Evolutionary conservation across 305 asterid species (phyloP).

Genomic region (Solanum hybrid): DNA sequence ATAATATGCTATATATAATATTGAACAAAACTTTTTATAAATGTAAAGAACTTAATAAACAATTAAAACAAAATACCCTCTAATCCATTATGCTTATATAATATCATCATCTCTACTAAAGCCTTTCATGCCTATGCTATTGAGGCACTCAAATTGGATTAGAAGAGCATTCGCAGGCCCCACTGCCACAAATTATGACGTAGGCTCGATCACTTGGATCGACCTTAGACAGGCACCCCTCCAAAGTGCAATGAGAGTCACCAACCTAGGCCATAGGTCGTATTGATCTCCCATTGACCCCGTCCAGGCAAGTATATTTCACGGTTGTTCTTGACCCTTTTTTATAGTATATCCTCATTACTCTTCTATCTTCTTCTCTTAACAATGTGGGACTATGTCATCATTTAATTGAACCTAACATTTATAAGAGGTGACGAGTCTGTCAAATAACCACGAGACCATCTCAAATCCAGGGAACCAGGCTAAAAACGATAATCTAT

Average conservation of each 20-base stretch:
- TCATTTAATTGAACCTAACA: no score
- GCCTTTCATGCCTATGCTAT: not conserved
- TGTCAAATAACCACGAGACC: no score
- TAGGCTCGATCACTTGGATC: conserved; percentile 15
- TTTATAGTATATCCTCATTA: no score
- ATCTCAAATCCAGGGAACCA: no score
- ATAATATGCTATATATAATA: not conserved
- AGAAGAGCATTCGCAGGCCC: conserved; percentile 11
- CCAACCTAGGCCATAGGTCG: conserved; percentile 21
- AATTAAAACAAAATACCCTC: not conserved
- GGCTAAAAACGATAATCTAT: no score
- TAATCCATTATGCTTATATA: not conserved
- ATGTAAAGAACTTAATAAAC: not conserved
- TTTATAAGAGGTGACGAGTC: no score
- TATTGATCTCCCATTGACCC: conserved; percentile 20
- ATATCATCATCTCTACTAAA: not conserved
- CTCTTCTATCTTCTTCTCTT: no score
- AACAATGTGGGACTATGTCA: no score
- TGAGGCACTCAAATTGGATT: not conserved
- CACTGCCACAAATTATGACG: conserved; percentile 16
- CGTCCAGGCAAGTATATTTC: conserved; percentile 20
- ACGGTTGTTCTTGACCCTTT: not conserved
- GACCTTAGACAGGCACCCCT: conserved; percentile 18
- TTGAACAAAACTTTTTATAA: not conserved
- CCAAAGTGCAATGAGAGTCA: conserved; percentile 24